Conservation (phyloP, 345 rosid species). For the Brassica cretica region DNA sequence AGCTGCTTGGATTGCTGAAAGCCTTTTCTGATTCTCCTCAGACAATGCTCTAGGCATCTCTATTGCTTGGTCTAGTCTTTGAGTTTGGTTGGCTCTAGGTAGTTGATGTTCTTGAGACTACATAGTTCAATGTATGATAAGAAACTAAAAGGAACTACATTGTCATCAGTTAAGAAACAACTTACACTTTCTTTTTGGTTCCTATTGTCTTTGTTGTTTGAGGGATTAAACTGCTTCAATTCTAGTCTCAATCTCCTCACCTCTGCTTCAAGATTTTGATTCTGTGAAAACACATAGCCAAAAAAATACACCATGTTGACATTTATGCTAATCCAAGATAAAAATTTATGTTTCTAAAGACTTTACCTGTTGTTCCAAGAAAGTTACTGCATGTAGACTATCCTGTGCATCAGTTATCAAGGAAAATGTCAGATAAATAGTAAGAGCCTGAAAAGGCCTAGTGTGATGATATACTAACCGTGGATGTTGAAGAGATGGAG, state of each 20-base stretch:
- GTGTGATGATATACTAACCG: conserved; percentile 26
- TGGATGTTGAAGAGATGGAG: conserved; percentile 33
- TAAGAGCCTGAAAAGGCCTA: conserved; percentile 18
- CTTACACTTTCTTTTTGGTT: conserved; percentile 51
- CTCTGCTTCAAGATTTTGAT: conserved; percentile 48
- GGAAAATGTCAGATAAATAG: conserved; percentile 17
- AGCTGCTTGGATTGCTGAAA: conserved; percentile 48
- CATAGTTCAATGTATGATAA: neutral
- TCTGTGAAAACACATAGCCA: conserved; percentile 23
- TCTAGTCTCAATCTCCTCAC: conserved; percentile 55
- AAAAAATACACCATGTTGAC: conserved; percentile 17
- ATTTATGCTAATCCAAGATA: neutral
- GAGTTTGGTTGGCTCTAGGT: conserved; percentile 24
- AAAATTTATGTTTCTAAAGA: neutral
- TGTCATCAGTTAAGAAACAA: conserved; percentile 1
- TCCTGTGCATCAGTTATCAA: conserved; percentile 25
- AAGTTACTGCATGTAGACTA: conserved; percentile 13
- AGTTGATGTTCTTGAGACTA: conserved; percentile 41
- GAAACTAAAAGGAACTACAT: conserved; percentile 4
- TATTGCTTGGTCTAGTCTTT: conserved; percentile 41
- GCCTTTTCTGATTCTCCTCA: conserved; percentile 43
- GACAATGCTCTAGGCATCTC: conserved; percentile 45
- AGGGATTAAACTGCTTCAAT: conserved; percentile 48
- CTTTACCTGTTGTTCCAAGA: conserved; percentile 33
- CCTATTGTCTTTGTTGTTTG: conserved; percentile 42